Evolutionary conservation across 1,284 basidiomycete genomes (phyloP).

Genomic region (Rugosomyces carneus): DNA sequence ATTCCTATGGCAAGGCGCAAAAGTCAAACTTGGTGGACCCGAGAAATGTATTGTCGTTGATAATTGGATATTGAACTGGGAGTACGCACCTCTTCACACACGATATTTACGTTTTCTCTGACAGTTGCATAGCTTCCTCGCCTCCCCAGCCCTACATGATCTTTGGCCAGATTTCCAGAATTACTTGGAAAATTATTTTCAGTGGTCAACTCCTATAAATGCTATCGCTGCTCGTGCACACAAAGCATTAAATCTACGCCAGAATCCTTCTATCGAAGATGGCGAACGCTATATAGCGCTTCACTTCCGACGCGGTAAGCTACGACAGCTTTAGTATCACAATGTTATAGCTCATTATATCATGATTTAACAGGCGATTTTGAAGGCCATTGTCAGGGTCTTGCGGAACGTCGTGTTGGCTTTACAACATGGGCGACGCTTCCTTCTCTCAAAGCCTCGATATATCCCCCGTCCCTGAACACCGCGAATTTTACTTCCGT

Average conservation of each 20-base stretch:
- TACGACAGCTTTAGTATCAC: slow-evolving; percentile 3
- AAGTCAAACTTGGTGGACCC: slow-evolving; percentile 22
- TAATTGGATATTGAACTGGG: slow-evolving; percentile 37
- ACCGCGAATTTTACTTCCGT: slow-evolving; percentile 28
- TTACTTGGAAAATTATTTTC: slow-evolving; percentile 33
- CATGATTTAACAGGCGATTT: slow-evolving; percentile 29
- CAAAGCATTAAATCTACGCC: slow-evolving; percentile 23
- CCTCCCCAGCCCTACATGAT: slow-evolving; percentile 29
- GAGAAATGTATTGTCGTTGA: slow-evolving; percentile 37
- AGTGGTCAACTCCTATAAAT: slow-evolving; percentile 31
- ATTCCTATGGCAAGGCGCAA: slow-evolving; percentile 30
- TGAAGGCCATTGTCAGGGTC: slow-evolving; percentile 31
- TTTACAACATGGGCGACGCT: slow-evolving; percentile 43
- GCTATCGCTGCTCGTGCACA: slow-evolving; percentile 29
- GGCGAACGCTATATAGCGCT: slow-evolving; percentile 36
- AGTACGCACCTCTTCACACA: slow-evolving; percentile 22
- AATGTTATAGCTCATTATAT: background rate
- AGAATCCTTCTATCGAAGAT: slow-evolving; percentile 16
- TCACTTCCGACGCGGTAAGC: slow-evolving; percentile 34
- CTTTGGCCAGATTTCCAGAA: slow-evolving; percentile 36
- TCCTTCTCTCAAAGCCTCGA: slow-evolving; percentile 25
- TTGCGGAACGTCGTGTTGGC: slow-evolving; percentile 26
- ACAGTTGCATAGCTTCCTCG: slow-evolving; percentile 28
- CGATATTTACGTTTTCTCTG: background rate
- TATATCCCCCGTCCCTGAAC: slow-evolving; percentile 30